These are phyloP conservation scores for Gastrolobium bilobum DNA, from an alignment of 306 rosid species.

Conservation along the genomic window DNA sequence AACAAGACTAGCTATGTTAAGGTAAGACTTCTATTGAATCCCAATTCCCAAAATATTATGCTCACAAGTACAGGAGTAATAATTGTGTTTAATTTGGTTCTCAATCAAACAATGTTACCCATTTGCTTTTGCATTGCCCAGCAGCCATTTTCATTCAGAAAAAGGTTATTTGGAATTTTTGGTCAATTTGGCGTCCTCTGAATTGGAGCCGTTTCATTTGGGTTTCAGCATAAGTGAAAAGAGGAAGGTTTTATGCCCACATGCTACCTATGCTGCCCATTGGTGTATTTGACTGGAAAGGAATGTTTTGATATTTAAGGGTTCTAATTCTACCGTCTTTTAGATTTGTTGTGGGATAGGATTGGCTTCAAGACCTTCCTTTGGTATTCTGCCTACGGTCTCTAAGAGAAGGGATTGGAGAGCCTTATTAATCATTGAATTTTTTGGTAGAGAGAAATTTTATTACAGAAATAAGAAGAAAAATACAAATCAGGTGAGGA, in stretches of 20 bases:
- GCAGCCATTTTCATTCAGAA: not conserved
- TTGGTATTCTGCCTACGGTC: not conserved
- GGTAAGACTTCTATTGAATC: not conserved
- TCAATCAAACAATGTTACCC: not conserved
- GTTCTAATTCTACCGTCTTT: not conserved
- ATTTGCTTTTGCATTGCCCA: not conserved
- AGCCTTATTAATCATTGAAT: not conserved
- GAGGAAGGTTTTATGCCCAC: not conserved
- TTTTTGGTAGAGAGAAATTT: not conserved
- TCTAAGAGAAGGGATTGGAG: not conserved
- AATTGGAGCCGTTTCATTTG: constrained; percentile 7
- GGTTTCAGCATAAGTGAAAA: not conserved
- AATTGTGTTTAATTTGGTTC: constrained; percentile 17
- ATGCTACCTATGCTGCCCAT: constrained; percentile 25
- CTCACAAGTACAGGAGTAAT: not conserved
- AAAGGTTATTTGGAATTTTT: not conserved
- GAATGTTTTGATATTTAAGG: constrained; percentile 10
- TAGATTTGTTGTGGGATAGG: not conserved
- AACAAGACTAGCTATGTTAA: constrained; percentile 12
- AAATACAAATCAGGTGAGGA: not conserved
- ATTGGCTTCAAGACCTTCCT: not conserved
- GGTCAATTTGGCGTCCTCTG: constrained; percentile 1
- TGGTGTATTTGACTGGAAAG: not conserved
- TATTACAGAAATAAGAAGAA: not conserved
- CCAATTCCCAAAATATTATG: constrained; percentile 3